Evolutionary conservation across 2,329 filamentous ascomycete genomes (phyloP), one percentile per base, ranked within the genome.

Genomic region (Exserohilum turcica): DNA sequence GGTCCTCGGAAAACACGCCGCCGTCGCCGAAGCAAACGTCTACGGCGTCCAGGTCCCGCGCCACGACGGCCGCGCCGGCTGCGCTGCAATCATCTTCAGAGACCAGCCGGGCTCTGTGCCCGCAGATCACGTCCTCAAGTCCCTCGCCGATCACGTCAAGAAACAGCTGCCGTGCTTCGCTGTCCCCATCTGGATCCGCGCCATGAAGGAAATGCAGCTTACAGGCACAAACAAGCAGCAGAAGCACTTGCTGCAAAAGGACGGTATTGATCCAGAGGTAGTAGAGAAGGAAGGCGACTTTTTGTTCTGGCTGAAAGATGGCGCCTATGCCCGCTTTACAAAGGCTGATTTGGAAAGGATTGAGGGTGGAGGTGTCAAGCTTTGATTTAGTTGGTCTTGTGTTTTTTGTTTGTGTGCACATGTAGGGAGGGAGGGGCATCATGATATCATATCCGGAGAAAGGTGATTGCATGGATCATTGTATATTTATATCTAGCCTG

Each of bases 201-300:
- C 79, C 0, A 76, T 72, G 0, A 64, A 54, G 45, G 59, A 70
- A 35, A 70, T 79, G 53, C 74, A 76, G 29, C 76, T 74, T 15
- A 80, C 78, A n/a, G 77, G 74, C 2, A 79, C 77, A 27, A 76
- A 78, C 63, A 80, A 80, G 65, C 63, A 78, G 39, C 77, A 78
- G 63, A 80, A 80, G 52, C 69, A 72, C 15, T 57, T 65, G 2
- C 60, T 80, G 28, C 70, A 75, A 43, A 60, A 67, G 9, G 74
- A 80, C 27, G 78, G 78, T 0, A 74, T 80, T 39, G 72, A 80
- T 42, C 61, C 75, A 0, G 62, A 66, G 0, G 60, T 60, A 10
- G 75, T 79, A 7, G 73, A 75, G 32, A 57, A 39, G 10, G 42
- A 45, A 5, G 76, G 74, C 2, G 76, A 77, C 52, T 57, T 60